A percentile compares a stretch with the other conserved stretches of the same genome.
phyloP scores from a whole-genome alignment of 805 yeast genomes.

The Candida michaelii region DNA sequence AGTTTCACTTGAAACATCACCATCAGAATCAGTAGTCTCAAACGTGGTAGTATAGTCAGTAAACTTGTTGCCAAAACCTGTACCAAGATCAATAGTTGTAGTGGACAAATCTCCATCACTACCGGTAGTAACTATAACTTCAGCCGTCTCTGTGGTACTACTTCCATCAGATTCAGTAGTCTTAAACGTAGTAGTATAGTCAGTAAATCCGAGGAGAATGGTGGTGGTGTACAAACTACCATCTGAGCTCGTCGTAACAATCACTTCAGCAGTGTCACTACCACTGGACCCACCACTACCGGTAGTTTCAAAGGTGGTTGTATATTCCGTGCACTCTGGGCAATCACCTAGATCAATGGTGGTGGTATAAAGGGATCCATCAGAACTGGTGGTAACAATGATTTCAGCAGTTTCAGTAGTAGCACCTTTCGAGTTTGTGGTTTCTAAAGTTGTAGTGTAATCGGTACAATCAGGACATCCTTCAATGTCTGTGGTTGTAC shows the following conservation, averaged over 20 bases:
- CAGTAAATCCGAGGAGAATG: conserved; percentile 10
- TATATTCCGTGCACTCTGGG: conserved; percentile 7
- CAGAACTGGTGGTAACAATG: conserved; percentile 16
- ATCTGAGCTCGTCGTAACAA: conserved; percentile 13
- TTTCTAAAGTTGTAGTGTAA: conserved; percentile 14
- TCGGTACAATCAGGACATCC: conserved; percentile 13
- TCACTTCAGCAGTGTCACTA: conserved; percentile 13
- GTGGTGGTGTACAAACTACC: conserved; percentile 15
- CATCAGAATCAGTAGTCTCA: no score
- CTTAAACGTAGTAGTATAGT: conserved; percentile 14
- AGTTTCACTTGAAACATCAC: conserved; percentile 8
- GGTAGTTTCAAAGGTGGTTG: conserved; percentile 9
- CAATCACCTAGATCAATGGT: conserved; percentile 3
- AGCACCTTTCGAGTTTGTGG: conserved; percentile 10
- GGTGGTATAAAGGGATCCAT: conserved; percentile 9
- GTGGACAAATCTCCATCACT: no score
- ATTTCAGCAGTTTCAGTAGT: conserved; percentile 15
- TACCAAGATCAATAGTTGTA: conserved; percentile 16
- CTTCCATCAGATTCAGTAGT: conserved; percentile 13
- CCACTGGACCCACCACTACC: conserved; percentile 4
- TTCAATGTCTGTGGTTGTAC: conserved; percentile 15
- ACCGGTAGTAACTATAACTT: background rate
- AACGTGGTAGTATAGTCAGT: conserved; percentile 14
- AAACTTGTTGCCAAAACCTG: no score
- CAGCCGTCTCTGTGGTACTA: background rate